Evolutionary conservation across 2,329 filamentous ascomycete genomes (phyloP).

Genomic region (Tolypocladium amazonense): DNA sequence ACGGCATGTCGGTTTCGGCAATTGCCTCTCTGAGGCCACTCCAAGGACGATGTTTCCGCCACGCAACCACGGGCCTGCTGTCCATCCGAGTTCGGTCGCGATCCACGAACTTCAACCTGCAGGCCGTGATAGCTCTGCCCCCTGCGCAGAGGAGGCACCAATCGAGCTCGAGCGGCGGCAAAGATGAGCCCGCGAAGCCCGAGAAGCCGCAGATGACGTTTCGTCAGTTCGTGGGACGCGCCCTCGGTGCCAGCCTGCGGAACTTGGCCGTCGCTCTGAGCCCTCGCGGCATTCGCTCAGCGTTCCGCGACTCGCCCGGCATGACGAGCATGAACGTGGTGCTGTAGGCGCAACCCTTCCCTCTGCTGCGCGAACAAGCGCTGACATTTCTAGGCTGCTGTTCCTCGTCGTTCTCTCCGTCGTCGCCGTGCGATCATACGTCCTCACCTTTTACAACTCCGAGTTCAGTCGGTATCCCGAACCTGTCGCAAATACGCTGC

Average conservation of each 20-base stretch:
- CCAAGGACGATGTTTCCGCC: slow-evolving; percentile 16
- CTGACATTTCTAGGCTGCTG: slow-evolving; percentile 13
- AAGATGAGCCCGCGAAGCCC: slow-evolving; percentile 6
- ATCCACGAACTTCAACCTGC: slow-evolving; percentile 15
- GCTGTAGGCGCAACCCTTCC: slow-evolving; percentile 11
- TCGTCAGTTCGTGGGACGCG: slow-evolving; percentile 15
- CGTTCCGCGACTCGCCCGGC: slow-evolving; percentile 21
- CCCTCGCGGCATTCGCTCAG: slow-evolving; percentile 22
- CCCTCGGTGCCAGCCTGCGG: slow-evolving; percentile 21
- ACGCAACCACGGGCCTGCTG: slow-evolving; percentile 17
- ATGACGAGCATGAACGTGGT: slow-evolving; percentile 18
- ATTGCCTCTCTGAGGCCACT: slow-evolving; percentile 22
- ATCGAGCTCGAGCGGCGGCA: slow-evolving; percentile 10
- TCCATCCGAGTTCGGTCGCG: slow-evolving; percentile 20
- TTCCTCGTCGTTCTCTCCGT: slow-evolving; percentile 17
- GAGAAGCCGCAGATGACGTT: slow-evolving; percentile 20
- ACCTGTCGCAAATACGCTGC: slow-evolving; percentile 64
- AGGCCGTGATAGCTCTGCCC: slow-evolving; percentile 17
- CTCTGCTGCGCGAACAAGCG: neutral
- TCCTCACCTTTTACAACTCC: slow-evolving; percentile 42
- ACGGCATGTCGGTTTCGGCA: slow-evolving; percentile 21
- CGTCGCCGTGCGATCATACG: slow-evolving; percentile 31
- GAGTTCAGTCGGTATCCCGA: slow-evolving; percentile 54
- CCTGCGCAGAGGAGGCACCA: slow-evolving; percentile 16
- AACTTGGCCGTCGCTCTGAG: slow-evolving; percentile 23